Base-by-base conservation (phyloP, 441 rosid species). In the Euphorbia corollata region DNA sequence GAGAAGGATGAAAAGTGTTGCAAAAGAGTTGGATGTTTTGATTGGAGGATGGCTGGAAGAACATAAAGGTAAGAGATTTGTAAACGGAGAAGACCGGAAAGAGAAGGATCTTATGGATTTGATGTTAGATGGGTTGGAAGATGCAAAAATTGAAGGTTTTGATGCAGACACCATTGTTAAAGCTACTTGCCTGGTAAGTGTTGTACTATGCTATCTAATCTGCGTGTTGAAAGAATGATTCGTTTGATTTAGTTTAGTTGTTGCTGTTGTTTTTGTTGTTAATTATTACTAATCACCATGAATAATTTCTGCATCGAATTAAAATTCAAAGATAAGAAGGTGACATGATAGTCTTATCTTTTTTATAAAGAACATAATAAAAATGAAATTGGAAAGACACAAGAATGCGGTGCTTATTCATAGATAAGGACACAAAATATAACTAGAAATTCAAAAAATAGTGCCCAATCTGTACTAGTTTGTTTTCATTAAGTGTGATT, bases 71-170 rank as follows among this genome's bases (percentile, higher is more conserved):
- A 62, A n/a, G 67, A 32, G 34, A 61, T 5, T 30, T 58, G 23
- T 38, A 19, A 22, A 38, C 19, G 48, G 68, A 7, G 18, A 8
- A 7, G 47, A 56, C 6, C 53, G 54, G 45, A 24, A 12, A 22
- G 78, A 77, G 36, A 22, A 55, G 65, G 77, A 77, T 71, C 74
- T 74, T 71, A 71, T 74, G 71, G 74, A 73, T 59, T 59, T 45
- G 39, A 48, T 77, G 77, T 58, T 77, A 11, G 47, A 62, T 16
- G 45, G 63, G 32, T 10, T 32, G 39, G 72, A 70, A 11, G 39
- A 67, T 6, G 43, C 7, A 1, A 18, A 12, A 6, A 41, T 70
- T 59, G 16, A 68, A 8, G 47, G 19, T 39, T 68, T 57, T 30
- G 74, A 73, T 53, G 61, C 63, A 48, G 69, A 74, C 6, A 68